These are phyloP conservation scores for Auricularia sp. DNA, from an alignment of 768 basidiomycete genomes.

Conservation along the genomic window DNA sequence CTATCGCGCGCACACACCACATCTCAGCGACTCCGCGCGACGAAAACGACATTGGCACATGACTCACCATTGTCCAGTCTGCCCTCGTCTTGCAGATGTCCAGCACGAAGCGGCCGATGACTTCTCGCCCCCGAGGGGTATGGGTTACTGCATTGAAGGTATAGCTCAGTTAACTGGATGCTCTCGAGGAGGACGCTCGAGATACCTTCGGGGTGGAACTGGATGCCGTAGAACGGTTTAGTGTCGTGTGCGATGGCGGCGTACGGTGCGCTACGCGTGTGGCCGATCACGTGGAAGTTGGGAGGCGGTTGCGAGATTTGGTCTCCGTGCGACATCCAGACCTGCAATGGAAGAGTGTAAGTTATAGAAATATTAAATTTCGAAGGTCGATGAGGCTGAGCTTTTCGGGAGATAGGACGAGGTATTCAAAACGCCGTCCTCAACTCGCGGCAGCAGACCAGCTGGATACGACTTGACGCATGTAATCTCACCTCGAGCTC, in stretches of 20 bases:
- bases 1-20: slow-evolving; percentile 27
- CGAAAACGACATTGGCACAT: slow-evolving; percentile 5
- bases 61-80: slow-evolving; percentile 87
- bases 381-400: too few relatives aligned
- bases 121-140: slow-evolving; percentile 77
- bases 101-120: slow-evolving; percentile 77
- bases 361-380: too few relatives aligned
- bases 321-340: slow-evolving; percentile 99
- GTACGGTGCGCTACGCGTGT: slow-evolving; percentile 78
- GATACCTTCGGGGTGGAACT: slow-evolving; percentile 82
- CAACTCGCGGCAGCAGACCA: too few relatives aligned
- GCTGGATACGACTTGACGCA: too few relatives aligned
- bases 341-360: slow-evolving; percentile 48
- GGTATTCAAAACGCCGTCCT: too few relatives aligned
- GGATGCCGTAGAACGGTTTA: slow-evolving; percentile 89
- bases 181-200: neutral
- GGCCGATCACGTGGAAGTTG: slow-evolving; percentile 80
- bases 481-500: slow-evolving; percentile 23
- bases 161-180: neutral
- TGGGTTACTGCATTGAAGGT: slow-evolving; percentile 57
- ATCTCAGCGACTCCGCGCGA: slow-evolving; percentile 2
- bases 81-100: slow-evolving; percentile 72
- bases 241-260: slow-evolving; percentile 88
- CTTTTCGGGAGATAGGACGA: too few relatives aligned
- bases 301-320: slow-evolving; percentile 75